These are phyloP conservation scores for Macrophomina phaseolina DNA, from an alignment of 2,329 filamentous ascomycete genomes.

Conservation along the genomic window DNA sequence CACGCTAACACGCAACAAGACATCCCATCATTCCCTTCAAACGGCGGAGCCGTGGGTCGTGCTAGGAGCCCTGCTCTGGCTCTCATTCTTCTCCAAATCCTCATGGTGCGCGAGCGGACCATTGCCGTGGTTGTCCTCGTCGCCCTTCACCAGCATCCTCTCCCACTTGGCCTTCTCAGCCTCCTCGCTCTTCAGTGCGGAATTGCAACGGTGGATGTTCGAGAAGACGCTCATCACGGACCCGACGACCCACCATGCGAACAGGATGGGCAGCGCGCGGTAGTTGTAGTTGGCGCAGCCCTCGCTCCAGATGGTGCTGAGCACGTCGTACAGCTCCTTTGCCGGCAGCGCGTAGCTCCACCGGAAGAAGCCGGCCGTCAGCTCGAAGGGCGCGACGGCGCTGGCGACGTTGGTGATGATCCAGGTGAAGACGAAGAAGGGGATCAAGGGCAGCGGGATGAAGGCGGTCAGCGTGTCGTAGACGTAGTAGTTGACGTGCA, in stretches of 20 bases:
- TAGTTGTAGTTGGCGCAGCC: conserved; percentile 50
- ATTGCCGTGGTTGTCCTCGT: neutral
- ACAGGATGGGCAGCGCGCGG: conserved; percentile 51
- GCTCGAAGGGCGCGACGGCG: conserved; percentile 48
- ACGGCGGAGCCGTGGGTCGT: neutral
- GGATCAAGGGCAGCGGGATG: conserved; percentile 45
- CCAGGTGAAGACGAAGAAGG: conserved; percentile 52
- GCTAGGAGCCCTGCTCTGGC: conserved; percentile 9
- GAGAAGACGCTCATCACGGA: conserved; percentile 9
- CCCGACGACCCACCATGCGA: conserved; percentile 46
- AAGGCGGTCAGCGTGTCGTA: conserved; percentile 50
- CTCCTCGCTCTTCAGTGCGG: conserved; percentile 1
- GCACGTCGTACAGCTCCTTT: conserved; percentile 45
- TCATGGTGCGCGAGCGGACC: neutral
- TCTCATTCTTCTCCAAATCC: conserved; percentile 12
- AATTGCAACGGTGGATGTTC: conserved; percentile 4
- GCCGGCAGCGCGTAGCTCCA: conserved; percentile 48
- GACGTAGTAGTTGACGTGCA: conserved; percentile 49
- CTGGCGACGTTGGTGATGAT: conserved; percentile 49
- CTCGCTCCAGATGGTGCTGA: conserved; percentile 49
- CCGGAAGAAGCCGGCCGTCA: conserved; percentile 47
- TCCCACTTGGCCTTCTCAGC: conserved; percentile 17
- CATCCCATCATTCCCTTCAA: neutral
- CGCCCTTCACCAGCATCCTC: conserved; percentile 17
- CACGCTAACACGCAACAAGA: neutral